phyloP scores from a whole-genome alignment of 1,284 basidiomycete genomes.

The Naganishia sp. region DNA sequence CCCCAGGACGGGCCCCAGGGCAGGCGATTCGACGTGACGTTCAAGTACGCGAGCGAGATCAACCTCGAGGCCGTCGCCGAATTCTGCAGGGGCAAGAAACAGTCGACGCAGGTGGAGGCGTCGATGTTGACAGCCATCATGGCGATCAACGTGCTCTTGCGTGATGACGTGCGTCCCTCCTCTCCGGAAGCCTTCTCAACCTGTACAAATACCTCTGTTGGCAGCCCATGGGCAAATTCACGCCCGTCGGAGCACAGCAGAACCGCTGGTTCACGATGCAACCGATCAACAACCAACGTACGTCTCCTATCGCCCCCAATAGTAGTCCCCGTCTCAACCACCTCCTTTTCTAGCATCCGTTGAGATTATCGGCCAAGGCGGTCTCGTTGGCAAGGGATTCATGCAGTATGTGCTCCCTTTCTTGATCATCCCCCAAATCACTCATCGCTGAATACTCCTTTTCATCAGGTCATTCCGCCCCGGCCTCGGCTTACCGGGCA shows the following conservation, averaged over 20 bases:
- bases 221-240: conserved; percentile 36
- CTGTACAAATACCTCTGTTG: not conserved
- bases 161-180: conserved; percentile 33
- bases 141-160: conserved; percentile 49
- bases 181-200: too few relatives aligned
- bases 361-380: conserved; percentile 37
- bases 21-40: conserved; percentile 47
- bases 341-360: not conserved
- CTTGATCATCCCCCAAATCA: too few relatives aligned
- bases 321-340: too few relatives aligned
- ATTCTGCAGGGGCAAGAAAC: conserved; percentile 45
- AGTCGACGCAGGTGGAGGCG: conserved; percentile 43
- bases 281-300: conserved; percentile 32
- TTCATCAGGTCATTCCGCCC: conserved; percentile 45
- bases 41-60: conserved; percentile 43
- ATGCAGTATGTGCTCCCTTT: conserved; percentile 47
- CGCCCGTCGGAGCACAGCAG: conserved; percentile 49
- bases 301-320: not conserved
- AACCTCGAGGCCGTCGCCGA: conserved; percentile 46
- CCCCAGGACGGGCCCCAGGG: conserved; percentile 3
- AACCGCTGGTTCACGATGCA: conserved; percentile 49
- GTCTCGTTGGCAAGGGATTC: conserved; percentile 50
- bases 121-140: conserved; percentile 47
- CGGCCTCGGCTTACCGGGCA: conserved; percentile 41
- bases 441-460: not conserved